Percentiles rank a stretch among this genome's conserved stretches.
phyloP scores from a whole-genome alignment of 768 basidiomycete genomes.

The Mycena latifolia region DNA sequence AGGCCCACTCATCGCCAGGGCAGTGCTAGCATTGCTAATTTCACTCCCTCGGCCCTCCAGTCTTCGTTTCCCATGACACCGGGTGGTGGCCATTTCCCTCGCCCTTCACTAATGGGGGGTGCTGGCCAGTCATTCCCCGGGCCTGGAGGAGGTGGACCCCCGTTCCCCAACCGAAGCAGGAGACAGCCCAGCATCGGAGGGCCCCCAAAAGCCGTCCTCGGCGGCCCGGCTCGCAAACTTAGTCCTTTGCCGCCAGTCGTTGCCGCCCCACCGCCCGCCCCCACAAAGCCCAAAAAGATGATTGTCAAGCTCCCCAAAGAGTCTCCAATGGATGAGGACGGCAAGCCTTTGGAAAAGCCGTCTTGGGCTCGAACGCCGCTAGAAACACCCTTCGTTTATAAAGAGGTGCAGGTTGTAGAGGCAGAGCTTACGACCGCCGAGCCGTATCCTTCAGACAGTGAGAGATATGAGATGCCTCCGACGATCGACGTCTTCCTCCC shows the following conservation, averaged over 20 bases:
- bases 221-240: constrained; percentile 82
- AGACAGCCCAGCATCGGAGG: constrained; percentile 85
- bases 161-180: constrained; percentile 72
- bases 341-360: constrained; percentile 56
- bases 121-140: constrained; percentile 50
- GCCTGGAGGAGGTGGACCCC: constrained; percentile 50
- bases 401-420: constrained; percentile 40
- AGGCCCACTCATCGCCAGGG: constrained; percentile 69
- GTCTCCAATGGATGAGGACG: constrained; percentile 58
- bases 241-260: constrained; percentile 67
- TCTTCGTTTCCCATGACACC: constrained; percentile 74
- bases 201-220: constrained; percentile 88
- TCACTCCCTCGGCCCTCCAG: constrained; percentile 70
- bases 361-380: constrained; percentile 76
- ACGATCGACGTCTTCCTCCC: constrained; percentile 87
- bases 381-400: constrained; percentile 43
- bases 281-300: constrained; percentile 74
- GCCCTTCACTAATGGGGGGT: constrained; percentile 59
- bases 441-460: constrained; percentile 73
- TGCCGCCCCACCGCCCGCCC: constrained; percentile 40
- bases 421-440: constrained; percentile 61
- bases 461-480: constrained; percentile 68
- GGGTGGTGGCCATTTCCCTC: constrained; percentile 67
- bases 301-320: constrained; percentile 82
- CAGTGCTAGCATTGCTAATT: constrained; percentile 71